Evolutionary conservation across 2,329 filamentous ascomycete species (phyloP).

Genomic region (Cladosporium sp.): DNA sequence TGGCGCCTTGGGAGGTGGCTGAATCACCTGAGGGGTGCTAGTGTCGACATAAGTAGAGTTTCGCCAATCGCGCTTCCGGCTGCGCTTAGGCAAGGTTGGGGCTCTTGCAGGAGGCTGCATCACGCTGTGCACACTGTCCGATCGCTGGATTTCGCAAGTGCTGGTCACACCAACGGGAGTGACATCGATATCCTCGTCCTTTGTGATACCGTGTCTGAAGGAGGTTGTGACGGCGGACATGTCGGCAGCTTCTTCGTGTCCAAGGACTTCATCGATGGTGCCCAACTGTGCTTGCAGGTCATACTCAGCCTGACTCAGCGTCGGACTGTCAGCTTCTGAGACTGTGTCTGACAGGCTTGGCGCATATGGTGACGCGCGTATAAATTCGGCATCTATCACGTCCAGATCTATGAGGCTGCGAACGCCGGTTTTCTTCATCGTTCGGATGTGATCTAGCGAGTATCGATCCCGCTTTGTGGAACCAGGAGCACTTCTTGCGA

Average conservation of each 20-base stretch:
- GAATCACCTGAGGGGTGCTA: not conserved
- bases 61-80: slow-evolving; percentile 43
- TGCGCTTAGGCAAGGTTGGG: slow-evolving; percentile 43
- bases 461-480: not conserved
- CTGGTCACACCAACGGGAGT: not conserved
- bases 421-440: not conserved
- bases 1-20: slow-evolving; percentile 14
- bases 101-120: slow-evolving; percentile 34
- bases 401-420: slow-evolving; percentile 15
- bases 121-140: slow-evolving; percentile 31
- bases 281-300: slow-evolving; percentile 36
- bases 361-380: slow-evolving; percentile 18
- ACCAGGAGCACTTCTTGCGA: slow-evolving; percentile 2
- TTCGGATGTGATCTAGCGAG: not conserved
- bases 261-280: slow-evolving; percentile 21
- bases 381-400: slow-evolving; percentile 20
- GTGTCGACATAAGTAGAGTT: slow-evolving; percentile 8
- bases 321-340: slow-evolving; percentile 41
- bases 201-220: not conserved
- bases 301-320: slow-evolving; percentile 48
- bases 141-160: not conserved
- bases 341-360: slow-evolving; percentile 20
- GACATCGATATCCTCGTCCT: not conserved
- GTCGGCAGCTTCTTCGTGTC: slow-evolving; percentile 7
- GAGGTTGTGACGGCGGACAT: not conserved